Conservation (phyloP, 1,284 basidiomycete genomes). For the Pseudozyma hubeiensis region DNA sequence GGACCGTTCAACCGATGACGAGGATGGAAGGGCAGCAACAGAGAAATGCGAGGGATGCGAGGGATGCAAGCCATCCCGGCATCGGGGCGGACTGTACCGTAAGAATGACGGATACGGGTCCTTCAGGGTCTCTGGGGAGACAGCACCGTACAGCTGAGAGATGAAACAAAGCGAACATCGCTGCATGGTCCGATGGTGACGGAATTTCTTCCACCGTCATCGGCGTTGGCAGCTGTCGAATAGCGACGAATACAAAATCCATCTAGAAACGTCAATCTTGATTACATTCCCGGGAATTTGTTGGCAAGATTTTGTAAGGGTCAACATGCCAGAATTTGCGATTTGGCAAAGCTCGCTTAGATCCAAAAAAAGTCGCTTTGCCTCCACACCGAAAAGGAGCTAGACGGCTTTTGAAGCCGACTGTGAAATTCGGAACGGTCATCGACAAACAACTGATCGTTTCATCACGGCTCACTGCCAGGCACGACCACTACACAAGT, state of each 20-base stretch:
- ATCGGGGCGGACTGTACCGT: conserved; percentile 9
- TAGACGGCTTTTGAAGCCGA: background rate
- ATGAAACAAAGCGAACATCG: background rate
- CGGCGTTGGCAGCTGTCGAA: conserved; percentile 43
- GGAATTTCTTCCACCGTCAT: conserved; percentile 20
- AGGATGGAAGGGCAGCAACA: too few species aligned
- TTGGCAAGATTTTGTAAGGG: too few species aligned
- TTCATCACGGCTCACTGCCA: too few species aligned
- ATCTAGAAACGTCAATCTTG: background rate
- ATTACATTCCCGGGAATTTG: too few species aligned
- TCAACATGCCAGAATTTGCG: background rate
- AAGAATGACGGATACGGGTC: conserved; percentile 11
- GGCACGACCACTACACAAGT: too few species aligned
- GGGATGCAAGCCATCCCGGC: too few species aligned
- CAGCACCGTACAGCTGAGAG: background rate
- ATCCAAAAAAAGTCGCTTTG: background rate
- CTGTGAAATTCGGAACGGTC: background rate
- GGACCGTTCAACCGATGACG: too few species aligned
- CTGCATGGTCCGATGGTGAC: conserved; percentile 28
- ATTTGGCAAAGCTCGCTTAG: background rate
- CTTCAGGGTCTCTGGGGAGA: conserved; percentile 8
- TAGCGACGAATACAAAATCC: background rate
- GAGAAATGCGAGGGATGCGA: too few species aligned
- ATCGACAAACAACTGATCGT: background rate
- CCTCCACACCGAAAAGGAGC: background rate